These are phyloP conservation scores for Chaetomium strumarium DNA, from an alignment of 2,329 filamentous ascomycete species.

Conservation along the genomic window DNA sequence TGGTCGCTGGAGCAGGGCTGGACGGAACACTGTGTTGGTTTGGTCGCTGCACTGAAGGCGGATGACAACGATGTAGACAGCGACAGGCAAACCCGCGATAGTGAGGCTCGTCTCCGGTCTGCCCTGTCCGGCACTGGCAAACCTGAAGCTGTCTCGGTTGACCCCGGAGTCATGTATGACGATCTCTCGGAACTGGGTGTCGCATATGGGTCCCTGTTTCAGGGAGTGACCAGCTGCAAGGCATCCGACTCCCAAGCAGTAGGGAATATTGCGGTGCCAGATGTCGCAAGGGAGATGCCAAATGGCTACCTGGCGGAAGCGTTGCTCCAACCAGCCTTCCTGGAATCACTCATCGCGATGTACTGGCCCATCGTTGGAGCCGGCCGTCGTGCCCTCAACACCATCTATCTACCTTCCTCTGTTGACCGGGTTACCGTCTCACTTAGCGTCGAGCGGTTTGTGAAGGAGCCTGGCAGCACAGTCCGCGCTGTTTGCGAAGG, in stretches of 20 bases:
- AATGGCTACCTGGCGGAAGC: slow-evolving; percentile 30
- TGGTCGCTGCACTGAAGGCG: slow-evolving; percentile 37
- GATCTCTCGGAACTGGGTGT: slow-evolving; percentile 41
- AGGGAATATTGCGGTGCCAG: slow-evolving; percentile 32
- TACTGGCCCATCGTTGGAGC: slow-evolving; percentile 36
- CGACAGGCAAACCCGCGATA: slow-evolving; percentile 27
- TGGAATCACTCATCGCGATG: slow-evolving; percentile 38
- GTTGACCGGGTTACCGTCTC: slow-evolving; percentile 36
- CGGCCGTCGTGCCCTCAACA: slow-evolving; percentile 28
- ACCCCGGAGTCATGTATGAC: slow-evolving; percentile 39
- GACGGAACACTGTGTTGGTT: slow-evolving; percentile 54
- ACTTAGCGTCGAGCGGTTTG: slow-evolving; percentile 24
- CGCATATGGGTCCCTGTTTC: slow-evolving; percentile 46
- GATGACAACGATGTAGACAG: slow-evolving; percentile 39
- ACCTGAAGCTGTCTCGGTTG: slow-evolving; percentile 27
- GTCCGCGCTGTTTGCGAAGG: slow-evolving; percentile 35
- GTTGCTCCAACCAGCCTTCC: slow-evolving; percentile 34
- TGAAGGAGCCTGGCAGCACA: slow-evolving; percentile 27
- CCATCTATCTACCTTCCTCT: slow-evolving; percentile 40
- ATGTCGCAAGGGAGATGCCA: slow-evolving; percentile 37
- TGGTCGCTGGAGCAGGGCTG: slow-evolving; percentile 47
- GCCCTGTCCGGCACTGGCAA: slow-evolving; percentile 28
- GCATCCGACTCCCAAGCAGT: slow-evolving; percentile 31
- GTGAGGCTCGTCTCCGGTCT: slow-evolving; percentile 28
- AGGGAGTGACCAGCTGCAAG: slow-evolving; percentile 42